These are phyloP conservation scores for Chalciporus pseudorubinellus DNA, from an alignment of 768 basidiomycete genomes.

Conservation along the genomic window DNA sequence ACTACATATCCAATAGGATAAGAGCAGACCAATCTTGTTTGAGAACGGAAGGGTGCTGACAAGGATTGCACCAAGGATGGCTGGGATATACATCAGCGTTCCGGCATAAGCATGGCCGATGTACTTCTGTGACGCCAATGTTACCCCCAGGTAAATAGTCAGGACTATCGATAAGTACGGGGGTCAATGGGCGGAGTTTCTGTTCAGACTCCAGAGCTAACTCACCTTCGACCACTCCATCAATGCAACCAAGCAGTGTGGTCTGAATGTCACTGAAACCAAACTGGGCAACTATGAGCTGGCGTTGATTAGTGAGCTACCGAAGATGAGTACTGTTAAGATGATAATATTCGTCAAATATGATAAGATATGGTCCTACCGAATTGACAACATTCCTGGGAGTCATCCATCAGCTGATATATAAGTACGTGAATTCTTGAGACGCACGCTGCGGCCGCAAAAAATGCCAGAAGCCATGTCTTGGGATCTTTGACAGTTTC, in stretches of 20 bases:
- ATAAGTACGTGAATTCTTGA: slow-evolving; percentile 19
- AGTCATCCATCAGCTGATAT: slow-evolving; percentile 11
- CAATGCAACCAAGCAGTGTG: slow-evolving; percentile 72
- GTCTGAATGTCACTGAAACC: slow-evolving; percentile 66
- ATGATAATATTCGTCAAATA: background rate
- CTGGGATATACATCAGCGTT: slow-evolving; percentile 61
- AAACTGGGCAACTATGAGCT: slow-evolving; percentile 69
- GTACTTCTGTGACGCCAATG: slow-evolving; percentile 38
- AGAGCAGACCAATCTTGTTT: slow-evolving; percentile 67
- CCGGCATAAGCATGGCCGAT: slow-evolving; percentile 70
- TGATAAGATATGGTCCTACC: slow-evolving; percentile 43
- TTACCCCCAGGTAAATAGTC: slow-evolving; percentile 51
- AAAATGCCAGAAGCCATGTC: slow-evolving; percentile 69
- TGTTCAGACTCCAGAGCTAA: background rate
- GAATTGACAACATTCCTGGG: slow-evolving; percentile 70
- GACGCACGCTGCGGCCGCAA: slow-evolving; percentile 57
- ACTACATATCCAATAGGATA: slow-evolving; percentile 76
- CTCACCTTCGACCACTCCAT: slow-evolving; percentile 70
- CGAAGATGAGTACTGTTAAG: slow-evolving; percentile 4
- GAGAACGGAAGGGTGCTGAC: slow-evolving; percentile 61
- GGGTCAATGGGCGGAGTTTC: slow-evolving; percentile 14
- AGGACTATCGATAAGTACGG: slow-evolving; percentile 43
- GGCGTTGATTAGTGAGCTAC: slow-evolving; percentile 74
- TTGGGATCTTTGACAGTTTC: slow-evolving; percentile 71
- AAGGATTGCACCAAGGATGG: slow-evolving; percentile 67